Evolutionary conservation across 2,329 filamentous ascomycete genomes (phyloP).

Genomic region (Sporothrix brunneoviolacea): DNA sequence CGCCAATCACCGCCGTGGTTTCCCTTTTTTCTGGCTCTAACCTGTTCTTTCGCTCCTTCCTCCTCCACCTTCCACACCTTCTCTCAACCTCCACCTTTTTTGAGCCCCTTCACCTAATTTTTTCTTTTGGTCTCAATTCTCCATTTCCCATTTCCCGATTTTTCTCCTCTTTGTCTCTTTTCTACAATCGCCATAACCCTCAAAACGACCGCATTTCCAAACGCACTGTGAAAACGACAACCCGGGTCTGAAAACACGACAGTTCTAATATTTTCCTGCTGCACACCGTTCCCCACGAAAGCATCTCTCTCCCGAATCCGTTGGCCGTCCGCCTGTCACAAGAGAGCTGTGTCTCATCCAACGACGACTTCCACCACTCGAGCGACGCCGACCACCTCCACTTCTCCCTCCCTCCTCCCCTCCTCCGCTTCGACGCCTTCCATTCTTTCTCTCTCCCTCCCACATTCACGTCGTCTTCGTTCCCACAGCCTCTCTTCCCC

Average conservation of each 20-base stretch:
- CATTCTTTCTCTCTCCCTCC: no score
- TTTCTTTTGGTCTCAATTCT: neutral
- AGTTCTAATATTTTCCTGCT: no score
- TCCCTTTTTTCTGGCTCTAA: slow-evolving; percentile 8
- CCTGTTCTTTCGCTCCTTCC: slow-evolving; percentile 9
- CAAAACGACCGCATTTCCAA: neutral
- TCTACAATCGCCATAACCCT: neutral
- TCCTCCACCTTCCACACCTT: neutral
- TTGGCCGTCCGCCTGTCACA: no score
- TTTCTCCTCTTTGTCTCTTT: neutral
- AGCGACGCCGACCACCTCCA: no score
- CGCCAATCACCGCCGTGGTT: slow-evolving; percentile 7
- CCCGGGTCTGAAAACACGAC: neutral
- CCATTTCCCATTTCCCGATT: neutral
- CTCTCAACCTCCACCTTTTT: slow-evolving; percentile 11
- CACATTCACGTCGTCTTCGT: no score
- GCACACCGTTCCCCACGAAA: no score
- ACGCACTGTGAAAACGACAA: neutral
- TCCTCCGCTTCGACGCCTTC: no score
- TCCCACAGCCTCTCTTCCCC: no score
- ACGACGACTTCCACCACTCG: no score
- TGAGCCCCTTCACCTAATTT: neutral
- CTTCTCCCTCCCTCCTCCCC: no score
- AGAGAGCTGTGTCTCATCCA: no score
- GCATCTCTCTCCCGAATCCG: no score